These are phyloP conservation scores for Graphilbum fragrans DNA, from an alignment of 2,329 filamentous ascomycete genomes.

Conservation along the genomic window DNA sequence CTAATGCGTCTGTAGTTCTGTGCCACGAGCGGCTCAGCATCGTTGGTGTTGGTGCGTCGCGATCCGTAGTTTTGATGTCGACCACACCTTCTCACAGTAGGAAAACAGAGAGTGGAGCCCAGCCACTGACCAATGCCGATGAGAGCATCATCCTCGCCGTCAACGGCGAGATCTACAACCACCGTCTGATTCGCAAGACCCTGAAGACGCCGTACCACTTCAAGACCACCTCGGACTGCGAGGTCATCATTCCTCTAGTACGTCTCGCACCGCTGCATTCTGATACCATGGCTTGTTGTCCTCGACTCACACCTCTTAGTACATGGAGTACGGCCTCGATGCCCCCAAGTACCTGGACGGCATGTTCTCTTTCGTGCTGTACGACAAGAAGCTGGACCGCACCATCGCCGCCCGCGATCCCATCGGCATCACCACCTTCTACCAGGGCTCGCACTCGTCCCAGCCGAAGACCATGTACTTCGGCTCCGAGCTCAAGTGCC, in stretches of 20 bases:
- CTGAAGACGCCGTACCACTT: slow-evolving; percentile 82
- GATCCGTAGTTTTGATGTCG: slow-evolving; percentile 6
- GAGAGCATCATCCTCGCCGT: slow-evolving; percentile 81
- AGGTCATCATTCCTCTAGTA: slow-evolving; percentile 96
- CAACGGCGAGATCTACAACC: slow-evolving; percentile 99
- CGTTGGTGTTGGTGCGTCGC: slow-evolving; percentile 75
- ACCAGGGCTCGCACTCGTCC: slow-evolving; percentile 81
- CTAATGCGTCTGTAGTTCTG: slow-evolving; percentile 50
- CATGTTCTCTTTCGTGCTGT: slow-evolving; percentile 99
- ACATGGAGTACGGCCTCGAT: slow-evolving; percentile 83
- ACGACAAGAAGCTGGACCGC: slow-evolving; percentile 89
- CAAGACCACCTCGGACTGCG: slow-evolving; percentile 97
- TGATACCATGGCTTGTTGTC: no score
- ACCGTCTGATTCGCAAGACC: slow-evolving; percentile 82
- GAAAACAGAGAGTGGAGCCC: slow-evolving; percentile 72
- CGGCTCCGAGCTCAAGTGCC: slow-evolving; percentile 89
- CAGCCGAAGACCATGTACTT: slow-evolving; percentile 85
- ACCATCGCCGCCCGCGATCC: slow-evolving; percentile 90
- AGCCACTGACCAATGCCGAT: slow-evolving; percentile 89
- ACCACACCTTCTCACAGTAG: slow-evolving; percentile 14
- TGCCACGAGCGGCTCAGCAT: slow-evolving; percentile 97
- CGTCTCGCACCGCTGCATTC: slow-evolving; percentile 16
- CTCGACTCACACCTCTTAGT: slow-evolving; percentile 39
- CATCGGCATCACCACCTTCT: slow-evolving; percentile 94
- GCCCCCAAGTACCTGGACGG: slow-evolving; percentile 90